phyloP scores from a whole-genome alignment of 768 basidiomycete species.

The Mycena indigotica region DNA sequence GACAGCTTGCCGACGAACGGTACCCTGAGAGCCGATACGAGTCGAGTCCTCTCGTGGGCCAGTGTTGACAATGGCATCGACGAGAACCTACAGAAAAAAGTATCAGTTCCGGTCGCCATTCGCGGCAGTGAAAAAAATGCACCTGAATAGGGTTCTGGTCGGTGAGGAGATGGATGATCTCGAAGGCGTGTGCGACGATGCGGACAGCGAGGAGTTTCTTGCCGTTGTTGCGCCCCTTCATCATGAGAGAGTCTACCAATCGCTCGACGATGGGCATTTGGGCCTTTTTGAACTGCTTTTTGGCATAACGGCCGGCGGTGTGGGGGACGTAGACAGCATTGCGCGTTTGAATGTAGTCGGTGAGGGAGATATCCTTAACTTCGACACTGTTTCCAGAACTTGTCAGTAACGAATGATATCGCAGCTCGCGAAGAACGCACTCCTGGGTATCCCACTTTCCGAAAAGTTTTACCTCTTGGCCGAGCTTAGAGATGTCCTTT shows the following conservation, averaged over 20 bases:
- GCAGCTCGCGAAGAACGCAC: conserved; percentile 72
- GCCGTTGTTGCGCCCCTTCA: conserved; percentile 99
- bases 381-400: conserved; percentile 70
- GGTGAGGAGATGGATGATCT: conserved; percentile 99
- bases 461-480: conserved; percentile 91
- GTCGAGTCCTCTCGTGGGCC: conserved; percentile 99
- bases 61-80: conserved; percentile 99
- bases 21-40: conserved; percentile 99
- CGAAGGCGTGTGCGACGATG: conserved; percentile 98
- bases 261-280: conserved; percentile 99
- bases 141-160: conserved; percentile 99
- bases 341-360: conserved; percentile 99
- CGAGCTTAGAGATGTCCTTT: conserved; percentile 78
- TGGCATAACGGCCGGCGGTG: conserved; percentile 98
- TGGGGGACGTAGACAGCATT: conserved; percentile 97
- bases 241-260: conserved; percentile 99
- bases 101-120: neutral
- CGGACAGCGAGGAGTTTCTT: conserved; percentile 99
- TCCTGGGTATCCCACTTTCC: conserved; percentile 99
- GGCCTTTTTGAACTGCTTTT: conserved; percentile 99
- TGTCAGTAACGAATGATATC: neutral
- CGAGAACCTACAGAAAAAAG: conserved; percentile 66
- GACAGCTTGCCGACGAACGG: conserved; percentile 98
- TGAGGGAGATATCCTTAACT: conserved; percentile 98
- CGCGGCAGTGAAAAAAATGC: conserved; percentile 26